Evolutionary conservation across 1,284 basidiomycete genomes (phyloP), one percentile per base, ranked within the genome.

Genomic region (Fomitopsis schrenkii): DNA sequence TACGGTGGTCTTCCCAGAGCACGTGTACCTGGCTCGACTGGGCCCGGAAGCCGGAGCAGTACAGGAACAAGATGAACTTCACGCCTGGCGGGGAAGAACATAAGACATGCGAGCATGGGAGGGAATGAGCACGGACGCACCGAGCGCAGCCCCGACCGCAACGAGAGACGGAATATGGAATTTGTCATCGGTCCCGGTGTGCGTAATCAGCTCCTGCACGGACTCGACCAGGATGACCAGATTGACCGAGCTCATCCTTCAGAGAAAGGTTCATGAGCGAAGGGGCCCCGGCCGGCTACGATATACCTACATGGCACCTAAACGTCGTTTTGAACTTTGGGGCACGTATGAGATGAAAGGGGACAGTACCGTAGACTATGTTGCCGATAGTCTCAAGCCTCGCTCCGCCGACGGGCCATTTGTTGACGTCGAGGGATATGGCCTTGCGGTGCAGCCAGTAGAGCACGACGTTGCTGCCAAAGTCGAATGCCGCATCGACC

Each of bases 1-100:
- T 97, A 63, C 94, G 80, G 69, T 98, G 96, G 71, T 98, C 96
- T 73, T 97, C 94, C 92, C 94, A 98, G 28, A 98, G 83, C 5
- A 98, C 88, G 59, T 88, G 86, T 1, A 99, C 95, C 74, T 99
- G 97, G 67, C 91, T 94, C 8, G 91, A 94, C 64, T 85, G 86
- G 45, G 82, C 82, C 45, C 93, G 86, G 58, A 97, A 81, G 2
- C 91, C 83, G 67, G 80, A 86, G 74, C 95, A 97, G 76, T 96
- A 97, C 5, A 95, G 48, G 77, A 97, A 98, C 45, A 99, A 83
- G 0, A 87, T 38, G 46, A 94, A 81, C 75, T 99, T 99, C 67
- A 93, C 88, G 50, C 82, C 92, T 94, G 22, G 14, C 2, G 26
- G 48, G 14, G 26, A 28, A 2, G 28, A 4, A 30, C 14, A 12